Evolutionary conservation across 2,329 filamentous ascomycete species (phyloP), one percentile per base, ranked within the genome.

Genomic region (Aureobasidium namibiae): DNA sequence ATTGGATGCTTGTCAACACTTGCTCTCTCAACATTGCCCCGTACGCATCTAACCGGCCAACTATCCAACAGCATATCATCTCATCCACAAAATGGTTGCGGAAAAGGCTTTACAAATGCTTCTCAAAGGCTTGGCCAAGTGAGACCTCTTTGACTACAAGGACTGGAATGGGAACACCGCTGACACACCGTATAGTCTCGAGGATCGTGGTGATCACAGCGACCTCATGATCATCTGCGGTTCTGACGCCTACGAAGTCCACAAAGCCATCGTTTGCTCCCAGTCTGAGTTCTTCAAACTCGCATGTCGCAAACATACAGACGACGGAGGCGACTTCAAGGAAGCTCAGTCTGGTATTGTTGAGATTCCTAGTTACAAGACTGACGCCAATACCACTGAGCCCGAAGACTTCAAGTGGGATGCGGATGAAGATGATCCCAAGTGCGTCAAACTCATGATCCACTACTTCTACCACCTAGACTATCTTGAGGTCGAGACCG

Each of bases 391-490:
- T 16, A 38, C 16, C 16, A n/a, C 34, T 2, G 4, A n/a, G 2
- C n/a, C 8, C n/a, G 48, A 38, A 3, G 48, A 39, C 14, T 8
- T 64, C 5, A 49, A 34, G 5, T 53, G 61, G 10, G 16, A 38
- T 10, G n/a, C 24, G 0, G 63, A 63, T 33, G 62, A 61, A 18
- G 60, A 68, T 29, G 64, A 68, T 34, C 64, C 66, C 10, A 65
- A 65, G 11, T 60, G 59, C 7, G 56, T 70, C 24, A 62, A 64
- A 54, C 48, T 60, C 16, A 67, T 69, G 65, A 60, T 68, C 18
- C 41, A 70, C 36, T 68, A 61, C 62, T 63, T 68, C 59, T 70
- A 70, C 39, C 50, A 61, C 36, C 24, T 62, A 21, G 61, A 62
- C 42, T 61, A 62, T 31, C 41, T 59, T n/a, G 42, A 42, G 41